A percentile compares a stretch with the other conserved stretches of the same genome.
Conservation (phyloP, 352 stramenopile genomes). For the Phytophthora quininea region DNA sequence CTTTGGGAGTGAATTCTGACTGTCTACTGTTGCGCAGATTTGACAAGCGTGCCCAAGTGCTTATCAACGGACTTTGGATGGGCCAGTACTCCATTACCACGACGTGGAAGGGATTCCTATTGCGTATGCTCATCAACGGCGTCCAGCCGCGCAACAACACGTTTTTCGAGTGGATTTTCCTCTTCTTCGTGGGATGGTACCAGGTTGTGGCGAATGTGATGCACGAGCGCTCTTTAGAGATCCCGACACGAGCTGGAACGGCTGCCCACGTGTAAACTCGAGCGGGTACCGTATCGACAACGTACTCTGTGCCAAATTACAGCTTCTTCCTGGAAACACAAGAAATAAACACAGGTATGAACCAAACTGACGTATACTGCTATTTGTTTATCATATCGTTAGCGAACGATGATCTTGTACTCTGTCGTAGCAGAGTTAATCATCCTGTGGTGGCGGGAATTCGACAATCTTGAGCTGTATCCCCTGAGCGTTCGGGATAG, state of each 20-base stretch:
- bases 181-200: conserved; percentile 46
- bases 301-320: not conserved
- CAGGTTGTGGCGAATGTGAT: conserved; percentile 34
- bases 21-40: conserved; percentile 18
- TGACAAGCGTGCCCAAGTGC: conserved; percentile 48
- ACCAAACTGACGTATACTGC: not conserved
- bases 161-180: conserved; percentile 57
- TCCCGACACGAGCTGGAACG: conserved; percentile 11
- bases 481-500: conserved; percentile 23
- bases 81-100: conserved; percentile 73
- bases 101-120: conserved; percentile 51
- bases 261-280: conserved; percentile 24
- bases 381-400: conserved; percentile 2
- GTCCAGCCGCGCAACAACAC: conserved; percentile 68
- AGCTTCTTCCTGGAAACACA: too few species aligned
- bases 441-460: conserved; percentile 27
- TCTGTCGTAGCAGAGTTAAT: conserved; percentile 19
- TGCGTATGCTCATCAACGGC: conserved; percentile 67
- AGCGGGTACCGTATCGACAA: too few species aligned
- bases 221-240: conserved; percentile 27
- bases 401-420: conserved; percentile 18
- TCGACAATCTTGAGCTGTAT: conserved; percentile 31
- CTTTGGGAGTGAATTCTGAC: conserved; percentile 1
- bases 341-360: not conserved
- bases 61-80: conserved; percentile 63